Conservation (phyloP, 495 filamentous ascomycete genomes). For the Trichoderma erinaceum region DNA sequence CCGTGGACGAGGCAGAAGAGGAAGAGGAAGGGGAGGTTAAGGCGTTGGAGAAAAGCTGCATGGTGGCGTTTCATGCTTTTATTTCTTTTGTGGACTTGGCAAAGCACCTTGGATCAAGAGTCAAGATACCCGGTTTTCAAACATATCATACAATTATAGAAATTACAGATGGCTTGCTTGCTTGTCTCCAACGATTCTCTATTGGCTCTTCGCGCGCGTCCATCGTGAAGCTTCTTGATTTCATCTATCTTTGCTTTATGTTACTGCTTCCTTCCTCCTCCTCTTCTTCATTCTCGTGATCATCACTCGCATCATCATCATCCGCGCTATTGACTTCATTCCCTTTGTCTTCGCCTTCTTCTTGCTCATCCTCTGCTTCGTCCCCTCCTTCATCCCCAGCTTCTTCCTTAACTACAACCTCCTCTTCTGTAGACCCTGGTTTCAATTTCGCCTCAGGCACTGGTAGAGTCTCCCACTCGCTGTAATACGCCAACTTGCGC, state of each 20-base stretch:
- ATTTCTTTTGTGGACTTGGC: neutral
- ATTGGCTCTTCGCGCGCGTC: neutral
- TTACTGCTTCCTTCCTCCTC: neutral
- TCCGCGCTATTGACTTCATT: neutral
- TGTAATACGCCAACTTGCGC: neutral
- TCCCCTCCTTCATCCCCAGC: slow-evolving; percentile 2
- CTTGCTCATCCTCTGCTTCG: slow-evolving; percentile 12
- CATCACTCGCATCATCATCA: neutral
- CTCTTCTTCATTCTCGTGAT: neutral
- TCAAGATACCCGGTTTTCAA: slow-evolving; percentile 2
- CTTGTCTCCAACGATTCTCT: no score
- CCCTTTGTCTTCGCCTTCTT: neutral
- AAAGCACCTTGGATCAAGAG: neutral
- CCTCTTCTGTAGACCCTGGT: neutral
- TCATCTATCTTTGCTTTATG: neutral
- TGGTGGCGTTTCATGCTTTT: neutral
- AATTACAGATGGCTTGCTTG: no score
- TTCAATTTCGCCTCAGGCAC: neutral
- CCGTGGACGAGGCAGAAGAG: slow-evolving; percentile 14
- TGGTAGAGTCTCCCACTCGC: slow-evolving; percentile 16
- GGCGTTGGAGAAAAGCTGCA: neutral
- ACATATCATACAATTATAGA: neutral
- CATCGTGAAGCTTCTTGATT: neutral
- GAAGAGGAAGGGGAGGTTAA: slow-evolving; percentile 5
- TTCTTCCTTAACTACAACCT: neutral